Conservation (phyloP, 164 flowering plant species). For the Dillenia turbinata region DNA sequence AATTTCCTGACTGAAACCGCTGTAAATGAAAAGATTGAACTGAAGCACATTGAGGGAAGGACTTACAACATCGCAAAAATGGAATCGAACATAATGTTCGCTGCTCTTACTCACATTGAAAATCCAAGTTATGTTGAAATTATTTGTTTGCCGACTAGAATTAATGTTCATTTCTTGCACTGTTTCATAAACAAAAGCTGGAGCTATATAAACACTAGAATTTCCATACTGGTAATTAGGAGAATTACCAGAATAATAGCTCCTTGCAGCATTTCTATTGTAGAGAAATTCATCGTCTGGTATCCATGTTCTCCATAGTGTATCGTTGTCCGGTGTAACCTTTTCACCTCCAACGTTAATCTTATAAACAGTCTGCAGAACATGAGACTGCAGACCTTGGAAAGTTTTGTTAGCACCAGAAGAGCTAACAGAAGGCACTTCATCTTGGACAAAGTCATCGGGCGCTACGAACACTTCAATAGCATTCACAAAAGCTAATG, state of each 20-base stretch:
- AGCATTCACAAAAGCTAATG: slow-evolving; percentile 40
- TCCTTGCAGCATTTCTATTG: slow-evolving; percentile 10
- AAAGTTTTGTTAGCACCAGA: neutral
- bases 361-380: slow-evolving; percentile 23
- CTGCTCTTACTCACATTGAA: slow-evolving; percentile 23
- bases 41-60: neutral
- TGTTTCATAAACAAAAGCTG: slow-evolving; percentile 33
- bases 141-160: neutral
- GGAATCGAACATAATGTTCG: slow-evolving; percentile 29
- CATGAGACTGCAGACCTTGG: slow-evolving; percentile 8
- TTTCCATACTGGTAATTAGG: slow-evolving; percentile 2
- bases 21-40: slow-evolving; percentile 28
- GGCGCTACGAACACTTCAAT: slow-evolving; percentile 29
- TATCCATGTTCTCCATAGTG: slow-evolving; percentile 28
- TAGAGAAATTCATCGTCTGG: slow-evolving; percentile 26
- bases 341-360: slow-evolving; percentile 36
- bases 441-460: slow-evolving; percentile 5
- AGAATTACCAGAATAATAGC: neutral
- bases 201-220: slow-evolving; percentile 26
- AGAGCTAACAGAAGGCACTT: neutral
- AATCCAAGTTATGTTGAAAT: slow-evolving; percentile 35
- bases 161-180: slow-evolving; percentile 26
- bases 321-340: slow-evolving; percentile 17
- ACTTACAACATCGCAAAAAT: slow-evolving; percentile 38
- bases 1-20: slow-evolving; percentile 3